These are phyloP conservation scores for Guillardia theta DNA, from an alignment of 78 protist species.

Conservation along the genomic window DNA sequence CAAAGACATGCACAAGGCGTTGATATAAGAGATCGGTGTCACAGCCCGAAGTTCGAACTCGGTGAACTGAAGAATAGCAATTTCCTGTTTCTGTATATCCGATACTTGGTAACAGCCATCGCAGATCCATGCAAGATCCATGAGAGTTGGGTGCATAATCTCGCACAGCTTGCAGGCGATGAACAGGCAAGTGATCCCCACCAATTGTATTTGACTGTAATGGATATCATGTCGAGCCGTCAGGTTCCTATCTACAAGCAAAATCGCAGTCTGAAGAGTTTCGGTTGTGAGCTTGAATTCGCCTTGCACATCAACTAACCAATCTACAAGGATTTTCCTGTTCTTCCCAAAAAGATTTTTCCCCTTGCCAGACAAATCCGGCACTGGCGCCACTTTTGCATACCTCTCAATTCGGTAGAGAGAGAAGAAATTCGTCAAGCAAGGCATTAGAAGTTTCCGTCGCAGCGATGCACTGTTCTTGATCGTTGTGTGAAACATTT, in stretches of 20 bases:
- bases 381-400: neutral
- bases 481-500: neutral
- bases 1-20: neutral
- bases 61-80: neutral
- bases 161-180: slow-evolving; percentile 6
- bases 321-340: neutral
- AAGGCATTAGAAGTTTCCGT: neutral
- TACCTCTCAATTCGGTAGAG: neutral
- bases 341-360: neutral
- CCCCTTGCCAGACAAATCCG: no score
- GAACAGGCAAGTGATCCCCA: neutral
- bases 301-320: slow-evolving; percentile 7
- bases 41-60: neutral
- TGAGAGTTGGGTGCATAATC: neutral
- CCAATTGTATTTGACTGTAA: neutral
- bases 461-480: neutral
- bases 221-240: neutral
- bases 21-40: neutral
- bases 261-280: neutral
- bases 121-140: neutral
- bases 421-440: neutral
- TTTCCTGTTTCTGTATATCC: neutral
- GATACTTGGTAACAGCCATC: neutral
- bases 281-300: neutral
- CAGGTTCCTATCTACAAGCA: neutral